Percentiles rank a stretch among this genome's conserved stretches.
phyloP scores from a whole-genome alignment of 495 filamentous ascomycete genomes.

The Pyrenula aspistea region DNA sequence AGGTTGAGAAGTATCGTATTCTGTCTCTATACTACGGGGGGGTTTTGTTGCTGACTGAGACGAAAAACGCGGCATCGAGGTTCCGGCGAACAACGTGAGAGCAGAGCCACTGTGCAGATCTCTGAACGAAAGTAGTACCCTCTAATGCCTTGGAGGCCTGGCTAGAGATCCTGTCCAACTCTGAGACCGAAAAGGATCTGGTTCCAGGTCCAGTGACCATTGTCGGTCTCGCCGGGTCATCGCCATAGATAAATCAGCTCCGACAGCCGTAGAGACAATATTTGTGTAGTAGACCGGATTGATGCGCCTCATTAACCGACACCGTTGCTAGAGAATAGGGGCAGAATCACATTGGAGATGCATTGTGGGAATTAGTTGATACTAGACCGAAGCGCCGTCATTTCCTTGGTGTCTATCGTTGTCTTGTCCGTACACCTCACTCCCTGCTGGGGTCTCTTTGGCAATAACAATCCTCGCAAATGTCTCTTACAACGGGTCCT shows the following conservation, averaged over 20 bases:
- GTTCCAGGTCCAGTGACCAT: slow-evolving; percentile 51
- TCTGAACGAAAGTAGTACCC: slow-evolving; percentile 44
- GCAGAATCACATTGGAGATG: slow-evolving; percentile 28
- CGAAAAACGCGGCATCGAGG: slow-evolving; percentile 56
- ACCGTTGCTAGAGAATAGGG: slow-evolving; percentile 32
- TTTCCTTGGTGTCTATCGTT: slow-evolving; percentile 36
- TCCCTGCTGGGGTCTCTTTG: no score
- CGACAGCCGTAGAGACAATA: slow-evolving; percentile 41
- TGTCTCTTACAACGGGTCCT: no score
- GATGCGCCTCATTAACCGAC: slow-evolving; percentile 57
- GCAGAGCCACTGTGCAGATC: slow-evolving; percentile 56
- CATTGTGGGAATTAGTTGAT: slow-evolving; percentile 29
- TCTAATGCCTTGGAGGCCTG: slow-evolving; percentile 54
- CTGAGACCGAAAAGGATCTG: slow-evolving; percentile 58
- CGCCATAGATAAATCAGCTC: slow-evolving; percentile 51
- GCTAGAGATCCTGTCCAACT: slow-evolving; percentile 56
- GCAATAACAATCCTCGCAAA: no score
- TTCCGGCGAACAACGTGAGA: slow-evolving; percentile 58
- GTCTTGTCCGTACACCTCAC: no score
- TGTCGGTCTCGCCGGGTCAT: slow-evolving; percentile 35
- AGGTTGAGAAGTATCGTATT: no score
- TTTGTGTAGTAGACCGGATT: slow-evolving; percentile 44
- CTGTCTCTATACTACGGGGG: no score
- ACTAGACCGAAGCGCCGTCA: slow-evolving; percentile 19
- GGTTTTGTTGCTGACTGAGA: slow-evolving; percentile 49